Evolutionary conservation across 306 rosid species (phyloP).

Genomic region (Clitoria ternatea): DNA sequence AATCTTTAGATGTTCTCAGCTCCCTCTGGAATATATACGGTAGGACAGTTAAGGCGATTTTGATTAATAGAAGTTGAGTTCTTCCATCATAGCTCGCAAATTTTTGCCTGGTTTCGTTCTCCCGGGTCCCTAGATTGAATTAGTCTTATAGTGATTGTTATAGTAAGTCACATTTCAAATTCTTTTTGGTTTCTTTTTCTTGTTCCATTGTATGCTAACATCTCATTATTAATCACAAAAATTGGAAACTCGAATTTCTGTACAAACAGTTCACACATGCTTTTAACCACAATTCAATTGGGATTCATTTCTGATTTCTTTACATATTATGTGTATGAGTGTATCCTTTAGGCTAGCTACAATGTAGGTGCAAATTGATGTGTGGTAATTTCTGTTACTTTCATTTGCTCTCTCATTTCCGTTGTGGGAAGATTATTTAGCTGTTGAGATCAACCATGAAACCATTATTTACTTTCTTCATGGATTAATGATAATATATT

Average conservation of each 20-base stretch:
- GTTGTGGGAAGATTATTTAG: background rate
- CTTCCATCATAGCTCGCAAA: conserved; percentile 25
- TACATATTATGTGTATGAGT: too few species aligned
- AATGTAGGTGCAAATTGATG: background rate
- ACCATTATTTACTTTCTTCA: conserved; percentile 1
- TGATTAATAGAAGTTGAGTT: conserved; percentile 35
- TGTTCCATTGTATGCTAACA: conserved; percentile 34
- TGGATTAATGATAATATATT: background rate
- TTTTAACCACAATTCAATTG: conserved; percentile 22
- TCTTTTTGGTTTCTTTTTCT: conserved; percentile 2
- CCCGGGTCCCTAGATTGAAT: conserved; percentile 21
- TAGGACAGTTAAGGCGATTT: conserved; percentile 32
- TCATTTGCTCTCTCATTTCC: conserved; percentile 4
- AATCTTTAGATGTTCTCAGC: conserved; percentile 7
- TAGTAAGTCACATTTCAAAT: conserved; percentile 38
- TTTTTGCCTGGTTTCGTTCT: conserved; percentile 18
- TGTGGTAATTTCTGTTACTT: background rate
- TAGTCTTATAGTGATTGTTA: conserved; percentile 39
- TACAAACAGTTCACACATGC: conserved; percentile 32
- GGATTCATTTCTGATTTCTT: conserved; percentile 20
- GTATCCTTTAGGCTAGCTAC: conserved; percentile 6
- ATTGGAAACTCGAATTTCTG: conserved; percentile 29
- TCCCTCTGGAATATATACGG: conserved; percentile 18
- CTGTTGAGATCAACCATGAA: conserved; percentile 4
- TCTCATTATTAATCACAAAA: conserved; percentile 37